phyloP scores from a whole-genome alignment of 176 grass and related monocot genomes.

The Elymus sibiricus region DNA sequence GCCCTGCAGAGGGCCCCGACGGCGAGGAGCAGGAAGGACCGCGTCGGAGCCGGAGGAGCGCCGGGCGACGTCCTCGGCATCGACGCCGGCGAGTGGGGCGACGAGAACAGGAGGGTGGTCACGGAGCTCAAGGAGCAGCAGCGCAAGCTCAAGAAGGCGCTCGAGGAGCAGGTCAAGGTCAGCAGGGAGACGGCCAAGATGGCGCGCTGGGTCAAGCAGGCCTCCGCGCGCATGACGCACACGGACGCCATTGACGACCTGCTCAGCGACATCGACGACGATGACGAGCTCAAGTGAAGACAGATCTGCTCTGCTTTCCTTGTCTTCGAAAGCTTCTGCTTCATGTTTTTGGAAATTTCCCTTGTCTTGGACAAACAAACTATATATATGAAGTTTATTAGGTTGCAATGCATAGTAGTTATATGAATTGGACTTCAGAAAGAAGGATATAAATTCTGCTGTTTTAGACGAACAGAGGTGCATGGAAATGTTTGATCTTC shows the following conservation, averaged over 20 bases:
- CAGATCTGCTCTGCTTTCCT: not conserved
- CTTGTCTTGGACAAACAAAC: not conserved
- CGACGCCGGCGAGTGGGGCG: slow-evolving; percentile 51
- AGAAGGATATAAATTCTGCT: not conserved
- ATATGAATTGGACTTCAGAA: not conserved
- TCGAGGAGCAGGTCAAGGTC: slow-evolving; percentile 77
- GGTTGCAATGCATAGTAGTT: not conserved
- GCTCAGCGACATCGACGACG: slow-evolving; percentile 58
- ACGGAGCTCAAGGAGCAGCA: slow-evolving; percentile 68
- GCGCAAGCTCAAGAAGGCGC: slow-evolving; percentile 69
- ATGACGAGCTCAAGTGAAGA: slow-evolving; percentile 65
- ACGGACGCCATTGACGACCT: slow-evolving; percentile 50
- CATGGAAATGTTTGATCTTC: not conserved
- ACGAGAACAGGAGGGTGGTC: slow-evolving; percentile 43
- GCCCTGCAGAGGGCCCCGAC: not conserved
- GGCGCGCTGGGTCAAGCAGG: slow-evolving; percentile 60
- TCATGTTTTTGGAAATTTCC: not conserved
- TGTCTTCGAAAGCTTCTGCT: not conserved
- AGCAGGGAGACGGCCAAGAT: slow-evolving; percentile 77
- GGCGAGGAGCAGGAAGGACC: slow-evolving; percentile 29
- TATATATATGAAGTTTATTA: not conserved
- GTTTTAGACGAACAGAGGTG: not conserved
- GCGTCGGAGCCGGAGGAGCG: slow-evolving; percentile 18
- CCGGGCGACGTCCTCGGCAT: slow-evolving; percentile 17
- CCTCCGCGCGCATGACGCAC: slow-evolving; percentile 72